Evolutionary conservation across 2,329 filamentous ascomycete genomes (phyloP), one percentile per base, ranked within the genome.

Genomic region (Nemania sp.): DNA sequence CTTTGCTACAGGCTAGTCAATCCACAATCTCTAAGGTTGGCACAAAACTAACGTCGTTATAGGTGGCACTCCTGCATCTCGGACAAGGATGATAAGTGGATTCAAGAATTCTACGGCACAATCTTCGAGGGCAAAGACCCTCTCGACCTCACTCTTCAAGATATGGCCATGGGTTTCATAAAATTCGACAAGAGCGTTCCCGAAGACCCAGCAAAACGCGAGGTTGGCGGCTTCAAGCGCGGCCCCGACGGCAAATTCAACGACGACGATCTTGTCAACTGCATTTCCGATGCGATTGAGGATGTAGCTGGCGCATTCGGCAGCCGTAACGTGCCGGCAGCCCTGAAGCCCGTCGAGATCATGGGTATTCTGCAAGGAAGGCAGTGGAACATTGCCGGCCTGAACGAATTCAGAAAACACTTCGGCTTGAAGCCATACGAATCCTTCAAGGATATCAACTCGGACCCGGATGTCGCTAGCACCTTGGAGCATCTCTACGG

Each of bases 401-500:
- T 95, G 56, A 95, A 95, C 66, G 90, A 94, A 74, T 95, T 94
- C 77, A 82, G 90, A 47, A 86, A 88, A 68, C 89, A 91, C 73
- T 92, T 93, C 63, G 84, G 86, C 1, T 76, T 96, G 5, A 88
- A 89, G 71, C 81, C 83, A 0, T 86, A 95, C 66, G 82, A 86
- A 19, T 88, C 78, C 0, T 95, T 95, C 56, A 88, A 92, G 68
- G 89, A 92, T 45, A 91, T 95, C 73, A 94, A 92, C 69, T 84
- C 86, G 0, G 86, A 94, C 61, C 86, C 86, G 0, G 80, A 82
- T 12, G 81, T 93, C 14, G 82, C 88, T 2, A 79, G 86, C 42
- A 76, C 83, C 22, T 77, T 91, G 4, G 77, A 80, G 14, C 77
- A 84, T 51, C 77, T 94, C 9, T 91, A 91, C 68, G 86, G 89